Conservation (phyloP, 2,329 filamentous ascomycete genomes). For the Xylaria sp. region DNA sequence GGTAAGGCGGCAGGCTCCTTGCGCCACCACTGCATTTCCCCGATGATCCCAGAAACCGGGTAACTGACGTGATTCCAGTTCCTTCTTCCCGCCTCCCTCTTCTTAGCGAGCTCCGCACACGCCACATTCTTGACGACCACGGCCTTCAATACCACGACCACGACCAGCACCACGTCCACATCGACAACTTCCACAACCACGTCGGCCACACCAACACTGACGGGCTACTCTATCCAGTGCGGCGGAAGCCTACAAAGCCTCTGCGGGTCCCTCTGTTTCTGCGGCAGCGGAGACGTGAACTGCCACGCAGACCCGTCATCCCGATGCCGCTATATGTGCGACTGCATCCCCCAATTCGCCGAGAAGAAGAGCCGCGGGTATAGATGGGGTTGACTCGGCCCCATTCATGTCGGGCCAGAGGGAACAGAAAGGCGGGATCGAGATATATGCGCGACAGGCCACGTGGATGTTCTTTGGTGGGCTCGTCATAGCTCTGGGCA, state of each 20-base stretch:
- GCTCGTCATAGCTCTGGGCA: no score
- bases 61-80: slow-evolving; percentile 7
- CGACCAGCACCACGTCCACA: background rate
- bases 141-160: slow-evolving; percentile 9
- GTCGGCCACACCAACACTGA: slow-evolving; percentile 14
- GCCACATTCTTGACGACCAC: slow-evolving; percentile 11
- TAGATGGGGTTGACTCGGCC: background rate
- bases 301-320: slow-evolving; percentile 46
- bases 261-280: slow-evolving; percentile 42
- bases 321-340: slow-evolving; percentile 43
- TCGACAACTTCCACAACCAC: slow-evolving; percentile 12
- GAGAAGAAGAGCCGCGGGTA: background rate
- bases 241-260: slow-evolving; percentile 30
- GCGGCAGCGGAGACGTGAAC: slow-evolving; percentile 32
- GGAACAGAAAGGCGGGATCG: background rate
- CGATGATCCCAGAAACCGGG: no score
- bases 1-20: slow-evolving; percentile 3
- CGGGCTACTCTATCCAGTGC: slow-evolving; percentile 19
- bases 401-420: background rate
- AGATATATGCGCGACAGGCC: background rate
- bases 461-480: background rate
- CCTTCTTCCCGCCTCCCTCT: background rate
- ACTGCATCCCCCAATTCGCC: slow-evolving; percentile 25
- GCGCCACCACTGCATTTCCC: background rate
- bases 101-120: background rate